Base-by-base conservation (phyloP, 2,329 filamentous ascomycete species). In the Penicillium sp. region DNA sequence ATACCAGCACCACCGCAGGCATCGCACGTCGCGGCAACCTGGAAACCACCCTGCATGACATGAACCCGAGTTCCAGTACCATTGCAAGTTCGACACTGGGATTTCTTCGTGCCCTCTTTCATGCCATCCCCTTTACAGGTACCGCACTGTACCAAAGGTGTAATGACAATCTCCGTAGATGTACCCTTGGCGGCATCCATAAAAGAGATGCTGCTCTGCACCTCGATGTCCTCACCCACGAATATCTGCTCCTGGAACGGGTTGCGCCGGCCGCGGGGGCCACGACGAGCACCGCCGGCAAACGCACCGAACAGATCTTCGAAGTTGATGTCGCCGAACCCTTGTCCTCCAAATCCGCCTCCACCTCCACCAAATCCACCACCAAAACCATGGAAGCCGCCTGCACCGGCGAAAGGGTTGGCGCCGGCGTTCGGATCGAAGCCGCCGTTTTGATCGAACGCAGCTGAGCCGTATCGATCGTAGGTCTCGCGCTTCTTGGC, bases 241-340 rank as follows among this genome's bases (percentile, higher is more conserved):
- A 95, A 70, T 18, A 95, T 84, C 62, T 87, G 81, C 70, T 95
- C 87, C 64, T 90, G 84, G 68, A 94, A 94, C 10, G 88, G 87
- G 49, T 81, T 85, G 34, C 82, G 79, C n/a, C 79, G 75, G 24
- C 79, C 77, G 36, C 79, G 53, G 70, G 80, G 61, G 63, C 81
- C 75, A 47, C 82, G 75, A 51, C 80, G 74, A 21, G 76, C 74
- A 23, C 83, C 80, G 33, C 84, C 82, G 59, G 87, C 85, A 67
- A 96, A 96, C 7, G 90, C 90, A 47, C 87, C 89, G 70, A 99
- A 97, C 10, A 99, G 78, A 72, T 99, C 94, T 58, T 97, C 94
- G 60, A 99, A 96, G 70, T 95, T 95, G 79, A 97, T 92, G 59
- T 92, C 89, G 1, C 83, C 83, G 67, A 93, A 93, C 0, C 68